Evolutionary conservation across 2,329 filamentous ascomycete genomes (phyloP).

Genomic region (Dryadomyces quercus-mongolicae): DNA sequence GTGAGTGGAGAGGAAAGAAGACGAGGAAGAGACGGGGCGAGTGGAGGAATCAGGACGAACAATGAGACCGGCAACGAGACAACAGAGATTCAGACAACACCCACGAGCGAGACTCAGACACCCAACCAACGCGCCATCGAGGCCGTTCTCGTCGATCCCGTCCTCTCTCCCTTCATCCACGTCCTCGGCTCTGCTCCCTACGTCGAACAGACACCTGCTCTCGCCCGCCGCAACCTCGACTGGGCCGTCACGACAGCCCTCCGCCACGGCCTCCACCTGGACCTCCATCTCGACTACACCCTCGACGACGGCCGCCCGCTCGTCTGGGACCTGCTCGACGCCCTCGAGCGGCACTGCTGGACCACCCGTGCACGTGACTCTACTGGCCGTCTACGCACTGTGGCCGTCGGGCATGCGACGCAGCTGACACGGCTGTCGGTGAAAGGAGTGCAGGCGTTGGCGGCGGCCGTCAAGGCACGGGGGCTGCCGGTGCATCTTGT

Average conservation of each 20-base stretch:
- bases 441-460: conserved; percentile 36
- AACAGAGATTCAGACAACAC: no score
- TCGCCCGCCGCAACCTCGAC: conserved; percentile 43
- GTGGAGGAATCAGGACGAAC: no score
- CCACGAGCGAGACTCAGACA: no score
- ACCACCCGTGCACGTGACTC: conserved; percentile 17
- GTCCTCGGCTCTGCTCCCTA: conserved; percentile 59
- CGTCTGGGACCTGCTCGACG: conserved; percentile 35
- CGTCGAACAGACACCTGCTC: conserved; percentile 41
- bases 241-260: conserved; percentile 49
- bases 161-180: conserved; percentile 28
- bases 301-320: conserved; percentile 40
- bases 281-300: conserved; percentile 64
- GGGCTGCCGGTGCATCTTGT: conserved; percentile 52
- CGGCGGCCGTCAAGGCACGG: conserved; percentile 29
- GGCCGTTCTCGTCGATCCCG: conserved; percentile 16
- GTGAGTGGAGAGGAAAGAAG: no score
- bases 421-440: conserved; percentile 44
- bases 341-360: conserved; percentile 40
- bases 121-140: conserved; percentile 36
- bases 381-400: conserved; percentile 23
- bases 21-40: no score
- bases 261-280: conserved; percentile 40
- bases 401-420: conserved; percentile 58
- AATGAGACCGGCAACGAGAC: no score